These are phyloP conservation scores for Paratinospora sagittata DNA, from an alignment of 164 flowering plant species.

Conservation along the genomic window DNA sequence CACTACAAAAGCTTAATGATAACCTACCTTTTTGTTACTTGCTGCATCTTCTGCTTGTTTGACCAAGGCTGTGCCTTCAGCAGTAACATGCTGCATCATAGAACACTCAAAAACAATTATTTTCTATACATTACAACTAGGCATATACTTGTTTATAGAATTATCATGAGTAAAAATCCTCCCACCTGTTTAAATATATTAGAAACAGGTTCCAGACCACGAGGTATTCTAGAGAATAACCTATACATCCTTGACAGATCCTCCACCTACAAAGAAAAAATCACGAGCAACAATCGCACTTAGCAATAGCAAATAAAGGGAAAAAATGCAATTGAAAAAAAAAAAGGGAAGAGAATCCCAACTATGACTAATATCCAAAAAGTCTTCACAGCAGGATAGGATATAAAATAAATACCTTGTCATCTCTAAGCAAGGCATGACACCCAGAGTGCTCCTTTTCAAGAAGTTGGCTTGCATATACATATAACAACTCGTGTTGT, in stretches of 20 bases:
- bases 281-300: neutral
- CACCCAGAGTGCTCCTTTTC: slow-evolving; percentile 97
- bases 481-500: slow-evolving; percentile 27
- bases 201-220: slow-evolving; percentile 80
- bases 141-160: neutral
- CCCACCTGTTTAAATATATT: slow-evolving; percentile 81
- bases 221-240: slow-evolving; percentile 62
- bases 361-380: neutral
- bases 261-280: slow-evolving; percentile 30
- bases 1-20: neutral
- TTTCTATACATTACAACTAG: neutral
- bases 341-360: neutral
- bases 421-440: slow-evolving; percentile 83
- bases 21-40: slow-evolving; percentile 68
- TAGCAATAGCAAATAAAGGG: neutral
- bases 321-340: neutral
- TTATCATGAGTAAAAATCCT: neutral
- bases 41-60: slow-evolving; percentile 98
- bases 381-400: neutral
- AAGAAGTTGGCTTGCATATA: slow-evolving; percentile 64
- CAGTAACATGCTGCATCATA: slow-evolving; percentile 76
- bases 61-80: slow-evolving; percentile 87
- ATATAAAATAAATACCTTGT: slow-evolving; percentile 48
- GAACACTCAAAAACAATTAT: neutral
- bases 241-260: slow-evolving; percentile 94